phyloP scores from a whole-genome alignment of 306 rosid species.

The Vicia villosa region DNA sequence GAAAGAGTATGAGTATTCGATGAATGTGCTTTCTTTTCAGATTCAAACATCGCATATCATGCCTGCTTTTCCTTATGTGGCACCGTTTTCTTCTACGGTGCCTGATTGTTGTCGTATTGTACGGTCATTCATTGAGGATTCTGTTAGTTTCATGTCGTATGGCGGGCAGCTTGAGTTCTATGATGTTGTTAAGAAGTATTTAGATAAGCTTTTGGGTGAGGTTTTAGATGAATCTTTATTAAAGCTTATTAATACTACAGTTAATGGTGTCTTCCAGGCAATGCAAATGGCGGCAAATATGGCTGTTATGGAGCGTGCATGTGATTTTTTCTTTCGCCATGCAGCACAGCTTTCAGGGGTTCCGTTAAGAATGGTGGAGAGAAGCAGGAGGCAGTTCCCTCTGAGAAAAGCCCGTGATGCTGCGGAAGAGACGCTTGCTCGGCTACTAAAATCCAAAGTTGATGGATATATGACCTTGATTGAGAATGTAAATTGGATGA shows the following conservation, averaged over 20 bases:
- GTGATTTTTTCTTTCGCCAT: slow-evolving; percentile 96
- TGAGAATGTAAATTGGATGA: slow-evolving; percentile 89
- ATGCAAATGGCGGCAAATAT: slow-evolving; percentile 98
- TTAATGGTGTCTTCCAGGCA: slow-evolving; percentile 85
- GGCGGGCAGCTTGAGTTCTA: slow-evolving; percentile 98
- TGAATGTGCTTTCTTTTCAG: slow-evolving; percentile 98
- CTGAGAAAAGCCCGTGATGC: slow-evolving; percentile 86
- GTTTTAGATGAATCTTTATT: slow-evolving; percentile 77
- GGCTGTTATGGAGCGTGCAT: slow-evolving; percentile 94
- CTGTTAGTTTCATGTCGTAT: slow-evolving; percentile 96
- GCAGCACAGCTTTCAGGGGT: slow-evolving; percentile 98
- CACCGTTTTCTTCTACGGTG: slow-evolving; percentile 90
- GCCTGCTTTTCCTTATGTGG: slow-evolving; percentile 92
- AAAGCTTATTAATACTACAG: slow-evolving; percentile 77
- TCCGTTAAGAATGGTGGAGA: slow-evolving; percentile 90
- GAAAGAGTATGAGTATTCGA: slow-evolving; percentile 95
- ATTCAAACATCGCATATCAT: slow-evolving; percentile 77
- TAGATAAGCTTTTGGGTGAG: slow-evolving; percentile 81
- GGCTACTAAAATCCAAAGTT: slow-evolving; percentile 60
- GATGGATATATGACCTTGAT: slow-evolving; percentile 85
- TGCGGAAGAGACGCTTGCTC: slow-evolving; percentile 70
- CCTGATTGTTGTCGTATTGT: slow-evolving; percentile 98
- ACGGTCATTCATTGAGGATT: slow-evolving; percentile 93
- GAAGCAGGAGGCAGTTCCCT: slow-evolving; percentile 90
- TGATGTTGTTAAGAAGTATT: slow-evolving; percentile 88